Base-by-base conservation (phyloP, 441 rosid genomes). In the Euphorbia celastroides region DNA sequence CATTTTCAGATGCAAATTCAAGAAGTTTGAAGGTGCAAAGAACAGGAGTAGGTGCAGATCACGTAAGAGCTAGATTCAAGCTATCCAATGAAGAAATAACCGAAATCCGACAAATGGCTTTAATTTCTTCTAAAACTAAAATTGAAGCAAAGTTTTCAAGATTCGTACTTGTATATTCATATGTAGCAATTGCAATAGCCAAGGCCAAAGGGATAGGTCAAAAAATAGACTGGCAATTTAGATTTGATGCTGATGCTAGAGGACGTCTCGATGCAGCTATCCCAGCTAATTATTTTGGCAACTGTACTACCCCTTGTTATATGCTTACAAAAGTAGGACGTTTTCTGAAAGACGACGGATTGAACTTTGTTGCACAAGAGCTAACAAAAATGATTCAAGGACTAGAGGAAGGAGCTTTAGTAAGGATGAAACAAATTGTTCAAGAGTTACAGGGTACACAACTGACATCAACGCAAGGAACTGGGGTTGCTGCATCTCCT, bases 11-110 rank as follows among this genome's bases (percentile, higher is more conserved):
- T 20, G 4, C 57, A 22, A 62, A 14, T 5, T 22, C 57, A 14
- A 14, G 46, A 51, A 63, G 72, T 48, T 38, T 73, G 19, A 58
- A 68, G 26, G 26, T 23, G 3, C 5, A 2, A 1, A 16, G n/a
- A 3, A 17, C 7, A 2, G 13, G 5, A 20, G 14, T 19, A 12
- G 23, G 31, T 28, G 30, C 50, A 25, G 26, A 31, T 31, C 5
- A 6, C 0, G 68, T 85, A 71, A 62, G 88, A 74, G 51, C 48
- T 4, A 60, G 68, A 0, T 66, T 70, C 55, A 7, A 10, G 5
- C 50, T 74, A n/a, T 52, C 66, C 42, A n/a, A n/a, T 5, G 81
- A 63, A 17, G 72, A 70, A 13, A 84, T 92, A 87, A 82, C 78
- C 30, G 28, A 68, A 31, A 42, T 74, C n/a, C 83, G 85, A 82